phyloP scores from a whole-genome alignment of 306 rosid species.

The Parietaria judaica region DNA sequence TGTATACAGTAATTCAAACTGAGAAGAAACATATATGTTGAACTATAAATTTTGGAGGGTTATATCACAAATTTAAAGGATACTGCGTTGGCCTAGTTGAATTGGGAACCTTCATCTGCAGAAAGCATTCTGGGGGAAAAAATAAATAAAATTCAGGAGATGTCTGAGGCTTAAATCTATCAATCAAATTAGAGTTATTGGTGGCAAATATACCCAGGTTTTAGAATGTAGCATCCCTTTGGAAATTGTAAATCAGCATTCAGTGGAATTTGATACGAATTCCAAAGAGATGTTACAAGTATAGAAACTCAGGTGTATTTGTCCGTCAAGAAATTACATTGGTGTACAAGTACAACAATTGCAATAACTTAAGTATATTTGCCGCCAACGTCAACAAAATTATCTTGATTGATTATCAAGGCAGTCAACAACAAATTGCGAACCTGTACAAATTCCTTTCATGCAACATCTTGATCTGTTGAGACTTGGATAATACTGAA shows the following conservation, averaged over 20 bases:
- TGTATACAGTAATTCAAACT: not conserved
- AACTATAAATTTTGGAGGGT: not conserved
- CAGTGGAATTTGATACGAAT: too few relatives aligned
- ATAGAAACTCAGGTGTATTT: too few relatives aligned
- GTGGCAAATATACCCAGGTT: too few relatives aligned
- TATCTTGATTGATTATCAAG: too few relatives aligned
- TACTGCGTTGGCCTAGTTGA: constrained; percentile 98
- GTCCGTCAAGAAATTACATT: too few relatives aligned
- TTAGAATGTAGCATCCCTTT: too few relatives aligned
- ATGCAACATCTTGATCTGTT: constrained; percentile 97
- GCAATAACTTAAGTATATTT: too few relatives aligned
- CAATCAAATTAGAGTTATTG: not conserved
- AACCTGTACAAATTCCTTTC: constrained; percentile 99
- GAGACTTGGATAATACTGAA: constrained; percentile 95
- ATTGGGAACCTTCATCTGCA: constrained; percentile 99
- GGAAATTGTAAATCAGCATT: too few relatives aligned
- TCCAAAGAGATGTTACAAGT: too few relatives aligned
- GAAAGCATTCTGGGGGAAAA: constrained; percentile 73
- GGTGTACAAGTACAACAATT: too few relatives aligned
- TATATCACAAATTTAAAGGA: constrained; percentile 35
- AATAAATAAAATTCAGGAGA: constrained; percentile 1
- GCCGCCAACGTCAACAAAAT: too few relatives aligned
- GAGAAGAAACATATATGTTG: constrained; percentile 7
- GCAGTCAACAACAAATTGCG: not conserved
- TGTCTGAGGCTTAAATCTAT: constrained; percentile 11